A percentile compares a stretch with the other conserved stretches of the same genome.
These are phyloP conservation scores for Monilinia laxa DNA, from an alignment of 2,329 filamentous ascomycete genomes.

Conservation along the genomic window DNA sequence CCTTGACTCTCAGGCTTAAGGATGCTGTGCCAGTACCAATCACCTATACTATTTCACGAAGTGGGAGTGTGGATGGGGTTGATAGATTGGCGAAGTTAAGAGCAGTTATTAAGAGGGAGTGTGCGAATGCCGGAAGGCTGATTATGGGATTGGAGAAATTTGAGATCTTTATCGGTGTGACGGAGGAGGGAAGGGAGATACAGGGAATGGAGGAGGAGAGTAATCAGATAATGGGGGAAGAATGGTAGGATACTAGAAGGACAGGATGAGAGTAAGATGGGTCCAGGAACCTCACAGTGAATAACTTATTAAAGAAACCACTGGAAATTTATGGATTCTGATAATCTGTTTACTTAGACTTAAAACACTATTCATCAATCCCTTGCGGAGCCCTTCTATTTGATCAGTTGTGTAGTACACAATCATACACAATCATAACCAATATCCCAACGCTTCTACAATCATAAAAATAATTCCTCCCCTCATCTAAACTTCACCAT, in stretches of 20 bases:
- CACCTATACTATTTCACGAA: neutral
- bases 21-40: conserved; percentile 3
- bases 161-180: neutral
- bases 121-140: conserved; percentile 1
- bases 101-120: neutral
- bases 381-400: neutral
- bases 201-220: neutral
- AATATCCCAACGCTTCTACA: too few relatives aligned
- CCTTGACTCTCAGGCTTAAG: neutral
- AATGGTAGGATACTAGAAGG: neutral
- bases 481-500: too few relatives aligned
- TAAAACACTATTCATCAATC: neutral
- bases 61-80: neutral
- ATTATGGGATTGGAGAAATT: conserved; percentile 1
- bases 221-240: neutral
- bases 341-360: neutral
- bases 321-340: neutral
- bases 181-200: neutral
- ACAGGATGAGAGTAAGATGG: neutral
- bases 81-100: conserved; percentile 1
- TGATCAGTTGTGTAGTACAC: too few relatives aligned
- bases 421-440: too few relatives aligned
- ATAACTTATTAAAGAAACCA: neutral
- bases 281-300: neutral
- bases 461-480: too few relatives aligned